Base-by-base conservation (phyloP, 2,329 filamentous ascomycete genomes). In the Pyricularia pennisetigena region DNA sequence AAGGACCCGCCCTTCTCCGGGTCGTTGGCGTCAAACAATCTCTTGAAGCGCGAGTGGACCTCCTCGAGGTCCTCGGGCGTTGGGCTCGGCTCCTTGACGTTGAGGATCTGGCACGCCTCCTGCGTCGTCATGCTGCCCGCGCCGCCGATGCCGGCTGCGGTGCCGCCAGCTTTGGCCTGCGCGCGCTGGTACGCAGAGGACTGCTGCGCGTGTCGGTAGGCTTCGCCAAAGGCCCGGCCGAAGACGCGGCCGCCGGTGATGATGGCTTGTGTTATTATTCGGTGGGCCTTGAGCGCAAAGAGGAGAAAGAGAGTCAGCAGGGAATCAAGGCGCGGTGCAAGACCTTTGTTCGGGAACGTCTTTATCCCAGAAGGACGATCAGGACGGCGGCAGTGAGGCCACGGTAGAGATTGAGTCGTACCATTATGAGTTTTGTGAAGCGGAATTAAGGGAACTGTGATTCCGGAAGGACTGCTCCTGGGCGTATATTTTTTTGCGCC, bases 1-100 rank as follows among this genome's bases (percentile, higher is more conserved):
- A 99, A 99, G 75, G 93, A 97, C 67, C 95, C 95, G 49, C 95
- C 95, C 76, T 97, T 97, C 79, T 96, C 85, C 12, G 95, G 94
- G 72, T 99, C 92, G 81, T 99, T 99, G 73, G 87, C 82, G 79
- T 99, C 95, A 77, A 97, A 99, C 65, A 99, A 82, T 72, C 90
- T 88, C 86, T 98, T 98, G 85, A 98, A 99, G 68, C 93, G 86
- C 73, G 90, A 88, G 80, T 91, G 89, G 68, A 97, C 88, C 72
- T 90, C 85, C 74, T 94, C 91, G 77, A 94, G 82, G 77, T 94
- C 91, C 76, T 94, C 91, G 69, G 90, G 85, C 76, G 85, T 62
- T 29, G 28, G 86, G 77, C 90, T 86, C 1, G 94, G 94, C 54
- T 94, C 92, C 78, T 94, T 92, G 73, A 99, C 93, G 78, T 99